phyloP scores from a whole-genome alignment of 164 flowering plant species.

The Vitis rotundifolia region DNA sequence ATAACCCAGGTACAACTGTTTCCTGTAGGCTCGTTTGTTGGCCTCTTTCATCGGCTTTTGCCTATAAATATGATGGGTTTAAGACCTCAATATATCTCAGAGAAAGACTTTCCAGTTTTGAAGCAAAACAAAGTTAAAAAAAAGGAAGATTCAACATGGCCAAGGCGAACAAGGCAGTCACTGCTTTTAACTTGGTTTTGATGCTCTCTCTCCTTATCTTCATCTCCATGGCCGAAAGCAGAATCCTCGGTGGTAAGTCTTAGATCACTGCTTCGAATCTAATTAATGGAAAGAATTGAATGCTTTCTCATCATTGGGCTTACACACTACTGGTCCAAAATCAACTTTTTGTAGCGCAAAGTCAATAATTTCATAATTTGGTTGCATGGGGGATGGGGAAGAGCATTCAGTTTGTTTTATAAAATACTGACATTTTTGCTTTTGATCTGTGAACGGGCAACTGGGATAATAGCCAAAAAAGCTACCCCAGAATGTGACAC shows the following conservation, averaged over 20 bases:
- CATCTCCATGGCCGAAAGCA: constrained; percentile 21
- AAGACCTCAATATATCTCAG: too few relatives aligned
- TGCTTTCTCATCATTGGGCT: too few relatives aligned
- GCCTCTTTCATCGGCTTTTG: too few relatives aligned
- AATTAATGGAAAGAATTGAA: too few relatives aligned
- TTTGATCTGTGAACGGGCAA: not conserved
- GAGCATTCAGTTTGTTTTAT: not conserved
- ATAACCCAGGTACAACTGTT: too few relatives aligned
- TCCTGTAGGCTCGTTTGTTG: too few relatives aligned
- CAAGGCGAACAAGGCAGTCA: constrained; percentile 2
- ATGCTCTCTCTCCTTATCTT: constrained; percentile 23
- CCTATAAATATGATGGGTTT: too few relatives aligned
- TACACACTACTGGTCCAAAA: too few relatives aligned
- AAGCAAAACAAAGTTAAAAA: not conserved
- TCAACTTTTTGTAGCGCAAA: too few relatives aligned
- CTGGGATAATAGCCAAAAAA: not conserved
- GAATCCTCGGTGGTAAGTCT: constrained; percentile 11
- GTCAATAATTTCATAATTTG: too few relatives aligned
- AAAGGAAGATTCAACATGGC: not conserved
- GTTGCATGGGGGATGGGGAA: too few relatives aligned
- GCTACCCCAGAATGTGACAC: constrained; percentile 1
- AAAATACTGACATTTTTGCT: too few relatives aligned
- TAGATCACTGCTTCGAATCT: not conserved
- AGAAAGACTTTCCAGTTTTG: not conserved
- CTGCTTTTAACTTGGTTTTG: constrained; percentile 11